Evolutionary conservation across 1,139 yeast genomes (phyloP).

Genomic region (Hansenula lynferdii): DNA sequence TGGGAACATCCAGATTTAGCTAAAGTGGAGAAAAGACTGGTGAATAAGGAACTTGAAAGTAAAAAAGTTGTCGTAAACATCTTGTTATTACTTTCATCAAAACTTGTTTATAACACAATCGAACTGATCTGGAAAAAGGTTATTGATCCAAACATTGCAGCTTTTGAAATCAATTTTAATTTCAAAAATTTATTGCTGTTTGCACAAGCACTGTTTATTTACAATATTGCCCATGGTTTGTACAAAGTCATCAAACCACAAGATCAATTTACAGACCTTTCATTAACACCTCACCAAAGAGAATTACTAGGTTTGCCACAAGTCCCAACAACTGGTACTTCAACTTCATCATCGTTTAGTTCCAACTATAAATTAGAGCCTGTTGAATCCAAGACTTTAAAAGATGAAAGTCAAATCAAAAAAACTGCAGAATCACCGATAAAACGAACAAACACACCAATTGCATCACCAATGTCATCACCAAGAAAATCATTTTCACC

Average conservation of each 20-base stretch:
- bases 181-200: slow-evolving; percentile 12
- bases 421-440: neutral
- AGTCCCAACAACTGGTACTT: slow-evolving; percentile 13
- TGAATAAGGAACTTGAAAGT: slow-evolving; percentile 34
- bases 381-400: too few species aligned
- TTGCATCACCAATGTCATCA: slow-evolving; percentile 25
- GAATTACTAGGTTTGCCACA: slow-evolving; percentile 36
- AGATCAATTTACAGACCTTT: slow-evolving; percentile 34
- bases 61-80: slow-evolving; percentile 29
- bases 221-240: slow-evolving; percentile 32
- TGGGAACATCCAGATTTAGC: slow-evolving; percentile 30
- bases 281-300: slow-evolving; percentile 36
- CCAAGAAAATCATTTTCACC: slow-evolving; percentile 12
- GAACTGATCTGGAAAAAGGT: slow-evolving; percentile 20
- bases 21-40: slow-evolving; percentile 27
- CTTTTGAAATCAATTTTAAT: slow-evolving; percentile 5
- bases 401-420: slow-evolving; percentile 3
- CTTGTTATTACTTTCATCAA: slow-evolving; percentile 24
- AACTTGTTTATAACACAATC: slow-evolving; percentile 23
- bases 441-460: slow-evolving; percentile 15
- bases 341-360: too few species aligned
- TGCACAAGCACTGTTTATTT: slow-evolving; percentile 29
- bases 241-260: slow-evolving; percentile 31
- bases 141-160: neutral
- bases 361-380: too few species aligned